Conservation (phyloP, 768 basidiomycete genomes). For the Termitomyces sp. region DNA sequence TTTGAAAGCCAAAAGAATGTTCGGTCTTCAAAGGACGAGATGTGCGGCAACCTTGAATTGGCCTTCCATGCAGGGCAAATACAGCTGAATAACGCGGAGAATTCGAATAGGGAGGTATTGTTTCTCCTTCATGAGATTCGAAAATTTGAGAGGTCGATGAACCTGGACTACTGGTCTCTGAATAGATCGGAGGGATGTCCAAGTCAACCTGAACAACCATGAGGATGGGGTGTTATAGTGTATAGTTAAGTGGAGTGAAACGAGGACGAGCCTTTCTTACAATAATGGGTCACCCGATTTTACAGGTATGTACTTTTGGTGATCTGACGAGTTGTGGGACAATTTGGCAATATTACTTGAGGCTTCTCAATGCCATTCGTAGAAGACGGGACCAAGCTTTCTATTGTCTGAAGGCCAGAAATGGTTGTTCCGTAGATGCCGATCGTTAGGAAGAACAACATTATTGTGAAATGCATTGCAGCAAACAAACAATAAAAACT, state of each 20-base stretch:
- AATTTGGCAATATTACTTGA: neutral
- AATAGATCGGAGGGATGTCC: constrained; percentile 2
- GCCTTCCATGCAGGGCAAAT: constrained; percentile 9
- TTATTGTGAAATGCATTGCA: neutral
- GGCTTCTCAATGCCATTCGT: neutral
- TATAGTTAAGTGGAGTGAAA: neutral
- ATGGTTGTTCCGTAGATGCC: neutral
- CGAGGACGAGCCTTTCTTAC: neutral
- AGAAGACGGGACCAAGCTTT: neutral
- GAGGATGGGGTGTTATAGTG: neutral
- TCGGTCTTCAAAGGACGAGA: constrained; percentile 6
- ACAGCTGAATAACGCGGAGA: constrained; percentile 7
- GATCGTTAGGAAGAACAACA: neutral
- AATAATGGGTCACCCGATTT: neutral
- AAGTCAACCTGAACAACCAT: neutral
- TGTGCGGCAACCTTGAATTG: constrained; percentile 1
- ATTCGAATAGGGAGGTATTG: neutral
- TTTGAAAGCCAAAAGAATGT: constrained; percentile 1
- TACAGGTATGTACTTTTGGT: neutral
- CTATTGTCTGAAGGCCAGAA: neutral
- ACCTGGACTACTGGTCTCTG: neutral
- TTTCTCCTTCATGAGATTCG: neutral
- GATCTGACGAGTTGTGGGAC: no score
- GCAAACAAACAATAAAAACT: neutral
- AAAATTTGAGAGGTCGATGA: neutral